Base-by-base conservation (phyloP, 2,329 filamentous ascomycete genomes). In the Xylaria sp. region DNA sequence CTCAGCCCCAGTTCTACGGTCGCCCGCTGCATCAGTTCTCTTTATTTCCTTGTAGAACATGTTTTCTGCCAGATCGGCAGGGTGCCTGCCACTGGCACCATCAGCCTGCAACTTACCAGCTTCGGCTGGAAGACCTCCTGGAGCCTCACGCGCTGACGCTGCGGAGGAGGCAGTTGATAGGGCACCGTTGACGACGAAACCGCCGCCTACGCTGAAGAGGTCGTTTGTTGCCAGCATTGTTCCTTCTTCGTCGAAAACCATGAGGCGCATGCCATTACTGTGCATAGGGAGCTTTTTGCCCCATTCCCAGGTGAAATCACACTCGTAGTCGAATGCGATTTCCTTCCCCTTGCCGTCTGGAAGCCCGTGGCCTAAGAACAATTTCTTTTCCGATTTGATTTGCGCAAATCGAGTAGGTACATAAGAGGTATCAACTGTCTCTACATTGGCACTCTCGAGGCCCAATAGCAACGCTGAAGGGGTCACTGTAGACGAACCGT, bases 231-330 rank as follows among this genome's bases (percentile, higher is more conserved):
- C 78, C 29, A 80, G 62, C 57, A 78, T 72, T 24, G 69, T 72
- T 9, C 77, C 78, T 1, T 79, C 71, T 3, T 74, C 61, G 50
- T 79, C 76, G 43, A 76, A 80, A 2, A 79, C 78, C n/a, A 71
- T 77, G 48, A 80, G 72, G 1, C 78, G 76, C 78, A 80, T 79
- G 39, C 78, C 78, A 47, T 80, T 80, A 68, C 78, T 80, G 62
- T 80, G 78, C 42, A 79, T 58, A 0, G 77, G 75, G n/a, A 80
- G 71, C 62, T 79, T 80, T 20, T 73, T 74, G 2, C 76, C 75
- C 78, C 78, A 80, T 63, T 80, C 75, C 78, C 78, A 80, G 5
- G 71, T 69, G 62, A 80, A 80, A 53, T 80, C 76, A 29, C 67
- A 68, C 7, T 77, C 74, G 52, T 80, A 80, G 60, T 79, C 73